Base-by-base conservation (phyloP, 140 eudicot genomes). In the Anethum foeniculum region DNA sequence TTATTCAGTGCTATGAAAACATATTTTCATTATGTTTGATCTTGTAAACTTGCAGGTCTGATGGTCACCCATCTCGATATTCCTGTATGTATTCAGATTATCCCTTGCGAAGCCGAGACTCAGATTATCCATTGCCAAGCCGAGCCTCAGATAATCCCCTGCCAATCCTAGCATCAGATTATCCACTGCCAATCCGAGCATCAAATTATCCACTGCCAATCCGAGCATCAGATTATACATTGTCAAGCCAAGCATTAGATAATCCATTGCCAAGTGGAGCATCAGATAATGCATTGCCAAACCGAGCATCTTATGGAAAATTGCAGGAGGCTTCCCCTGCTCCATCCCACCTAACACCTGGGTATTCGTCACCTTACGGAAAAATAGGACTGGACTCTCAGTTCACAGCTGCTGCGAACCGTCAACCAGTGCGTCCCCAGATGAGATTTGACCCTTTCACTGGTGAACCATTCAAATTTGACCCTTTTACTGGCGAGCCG, bases 401-500 rank as follows among this genome's bases (percentile, higher is more conserved):
- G 80, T 39, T 27, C 36, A 48, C 79, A 15, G 41, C 79, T 75
- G 23, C 79, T 58, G 69, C 78, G 71, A 82, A 81, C 54, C 86
- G 85, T 58, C 88, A 79, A 76, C 79, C 90, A 6, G 32, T 82
- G 23, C 91, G 95, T 5, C 88, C 90, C 58, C 98, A 85, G 80
- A 87, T 91, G 75, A 91, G 98, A 82, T 93, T 93, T 44, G 98
- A 93, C 80, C 98, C 98, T 6, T 93, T 62, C 76, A 91, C 98
- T 0, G 98, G 98, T 69, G 89, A 90, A 83, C 98, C 97, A 32
- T 93, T 91, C 90, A 93, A 91, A 52, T 93, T 93, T 84, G 98
- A 93, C 84, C 98, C 98, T 54, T 93, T 91, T 83, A 93, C 98
- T 1, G 98, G 98, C 1, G 98, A 93, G 75, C 98, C 93, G 2